Base-by-base conservation (phyloP, 345 rosid species). In the Excoecaria agallocha region DNA sequence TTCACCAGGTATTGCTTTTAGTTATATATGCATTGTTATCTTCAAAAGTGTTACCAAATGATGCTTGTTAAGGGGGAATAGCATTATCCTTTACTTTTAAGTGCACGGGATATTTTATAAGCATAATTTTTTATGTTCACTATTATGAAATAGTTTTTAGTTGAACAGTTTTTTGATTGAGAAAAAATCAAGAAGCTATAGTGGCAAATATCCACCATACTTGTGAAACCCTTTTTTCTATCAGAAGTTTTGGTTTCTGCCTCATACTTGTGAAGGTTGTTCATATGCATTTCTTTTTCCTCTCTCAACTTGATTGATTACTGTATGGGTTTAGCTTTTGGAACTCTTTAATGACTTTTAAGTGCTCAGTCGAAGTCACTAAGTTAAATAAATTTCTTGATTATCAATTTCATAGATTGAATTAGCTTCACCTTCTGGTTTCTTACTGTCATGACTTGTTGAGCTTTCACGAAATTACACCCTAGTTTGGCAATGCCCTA, bases 1-100 rank as follows among this genome's bases (percentile, higher is more conserved):
- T 95, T 78, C 93, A 95, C 75, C 85, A 88, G 98, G 99, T 95
- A 22, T 60, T 85, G 80, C 66, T 69, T 43, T 50, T 41, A 30
- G 48, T 75, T 37, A n/a, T 69, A n/a, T 74, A 74, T 68, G 77
- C 71, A 59, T 70, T 61, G 45, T 76, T 81, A 70, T 75, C 50
- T 64, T 65, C 56, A 22, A 39, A 49, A 12, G 16, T 9, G 51
- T 43, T 0, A 12, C 46, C 17, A 49, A 48, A 25, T 43, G 20
- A 45, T 55, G 16, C 43, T n/a, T 46, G 54, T 25, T 38, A 16
- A 41, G 38, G 25, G n/a, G 37, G 25, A 74, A 74, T 72, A 43
- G 38, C 5, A 62, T 20, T 35, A 54, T 45, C 22, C 69, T 50
- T n/a, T 56, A 12, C 22, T 73, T 37, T 77, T 67, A 45, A 39